Percentiles rank a stretch among this genome's conserved stretches.
phyloP scores from a whole-genome alignment of 2,329 filamentous ascomycete species.

The Dactylellina sp. region DNA sequence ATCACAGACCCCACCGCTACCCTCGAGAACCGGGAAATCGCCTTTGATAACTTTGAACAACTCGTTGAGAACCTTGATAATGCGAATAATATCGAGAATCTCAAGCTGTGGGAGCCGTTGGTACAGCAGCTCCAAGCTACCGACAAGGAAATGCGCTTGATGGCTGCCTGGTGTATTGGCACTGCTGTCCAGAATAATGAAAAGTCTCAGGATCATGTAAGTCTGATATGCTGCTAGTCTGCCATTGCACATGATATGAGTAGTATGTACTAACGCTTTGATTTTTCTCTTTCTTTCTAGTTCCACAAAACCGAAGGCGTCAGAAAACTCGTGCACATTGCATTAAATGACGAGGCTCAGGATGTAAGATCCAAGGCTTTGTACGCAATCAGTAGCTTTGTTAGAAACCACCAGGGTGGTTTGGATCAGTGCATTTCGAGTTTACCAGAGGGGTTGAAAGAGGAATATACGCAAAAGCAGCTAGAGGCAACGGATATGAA shows the following conservation, averaged over 20 bases:
- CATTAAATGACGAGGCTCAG: slow-evolving; percentile 71
- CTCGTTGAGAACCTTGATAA: slow-evolving; percentile 94
- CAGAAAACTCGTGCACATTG: slow-evolving; percentile 75
- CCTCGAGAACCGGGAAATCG: slow-evolving; percentile 80
- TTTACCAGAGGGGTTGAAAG: slow-evolving; percentile 72
- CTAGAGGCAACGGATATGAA: slow-evolving; percentile 91
- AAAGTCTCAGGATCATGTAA: slow-evolving; percentile 78
- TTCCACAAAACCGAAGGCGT: slow-evolving; percentile 74
- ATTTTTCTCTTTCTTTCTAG: slow-evolving; percentile 61
- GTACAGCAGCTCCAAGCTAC: slow-evolving; percentile 75
- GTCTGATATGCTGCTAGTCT: too few species aligned
- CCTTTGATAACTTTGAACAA: slow-evolving; percentile 96
- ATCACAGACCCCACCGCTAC: slow-evolving; percentile 75
- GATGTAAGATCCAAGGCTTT: slow-evolving; percentile 85
- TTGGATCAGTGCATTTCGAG: slow-evolving; percentile 75
- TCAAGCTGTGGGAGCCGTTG: slow-evolving; percentile 85
- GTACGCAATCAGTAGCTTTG: slow-evolving; percentile 85
- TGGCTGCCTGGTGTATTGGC: slow-evolving; percentile 93
- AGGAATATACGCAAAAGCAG: slow-evolving; percentile 68
- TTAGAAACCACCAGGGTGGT: slow-evolving; percentile 87
- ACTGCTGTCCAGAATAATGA: slow-evolving; percentile 97
- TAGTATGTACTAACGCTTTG: slow-evolving; percentile 26
- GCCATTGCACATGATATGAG: slow-evolving; percentile 34
- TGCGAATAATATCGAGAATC: slow-evolving; percentile 86
- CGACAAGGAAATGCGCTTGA: slow-evolving; percentile 79